Base-by-base conservation (phyloP, 1,284 basidiomycete species). In the Fistulinella staudtii region DNA sequence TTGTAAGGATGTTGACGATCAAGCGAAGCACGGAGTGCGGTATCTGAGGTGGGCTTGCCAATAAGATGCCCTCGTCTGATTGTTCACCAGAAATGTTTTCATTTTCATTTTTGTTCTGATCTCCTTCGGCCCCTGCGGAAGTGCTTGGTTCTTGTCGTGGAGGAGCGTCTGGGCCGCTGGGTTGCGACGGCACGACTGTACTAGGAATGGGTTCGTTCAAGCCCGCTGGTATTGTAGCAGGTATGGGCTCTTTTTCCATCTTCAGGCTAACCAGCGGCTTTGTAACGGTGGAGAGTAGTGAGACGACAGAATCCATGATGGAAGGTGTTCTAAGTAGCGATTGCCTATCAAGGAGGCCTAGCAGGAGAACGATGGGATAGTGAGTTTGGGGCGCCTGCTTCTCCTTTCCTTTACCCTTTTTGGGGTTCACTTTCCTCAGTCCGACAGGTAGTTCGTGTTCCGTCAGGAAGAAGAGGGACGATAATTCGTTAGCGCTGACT, bases 391-490 rank as follows among this genome's bases (percentile, higher is more conserved):
- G 74, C 1, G 73, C 68, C 54, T 85, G 82, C 62, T 89, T 90
- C 62, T 93, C 91, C 67, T 96, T 96, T 17, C 90, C 91, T 66
- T 95, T 95, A 17, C 91, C 91, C 65, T 95, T 95, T 67, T 85
- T 90, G 10, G 77, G 76, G 0, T 74, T 67, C 7, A 73, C 66
- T 54, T 82, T 81, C 52, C 82, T 81, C 20, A 93, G 73, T 25
- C 86, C 85, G 14, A 76, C 75, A 5, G 88, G 82, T 23, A 93
- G 70, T 55, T 97, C 94, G 57, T 96, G 92, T 65, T 97, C 94
- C 0, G 85, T 90, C 46, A 98, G 73, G 80, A 98, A 97, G 74
- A 93, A 97, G 17, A 91, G 67, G 1, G 92, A 87, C 1, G 89
- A 88, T 14, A 79, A 65, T 47, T 91, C 84, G 64, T 95, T 96